phyloP scores from a whole-genome alignment of 2,329 filamentous ascomycete species.

The Cryphonectria carpinicola region DNA sequence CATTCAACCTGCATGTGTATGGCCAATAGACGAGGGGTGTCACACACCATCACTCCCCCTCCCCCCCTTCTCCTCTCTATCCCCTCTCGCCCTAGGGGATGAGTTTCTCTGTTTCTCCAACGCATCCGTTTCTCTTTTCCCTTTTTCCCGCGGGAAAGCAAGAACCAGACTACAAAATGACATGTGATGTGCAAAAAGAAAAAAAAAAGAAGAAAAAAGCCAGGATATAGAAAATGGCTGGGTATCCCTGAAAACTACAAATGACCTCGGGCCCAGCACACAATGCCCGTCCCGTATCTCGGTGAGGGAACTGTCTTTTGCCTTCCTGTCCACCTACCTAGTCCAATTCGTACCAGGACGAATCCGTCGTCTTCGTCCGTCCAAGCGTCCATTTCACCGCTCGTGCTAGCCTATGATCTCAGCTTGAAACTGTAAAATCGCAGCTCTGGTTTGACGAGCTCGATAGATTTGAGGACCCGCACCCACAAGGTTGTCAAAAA shows the following conservation, averaged over 20 bases:
- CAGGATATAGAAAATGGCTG: background rate
- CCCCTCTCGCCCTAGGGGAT: background rate
- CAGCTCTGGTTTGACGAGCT: background rate
- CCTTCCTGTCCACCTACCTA: background rate
- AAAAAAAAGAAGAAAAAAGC: background rate
- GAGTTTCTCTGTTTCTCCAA: background rate
- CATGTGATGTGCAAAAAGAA: background rate
- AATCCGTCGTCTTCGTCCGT: constrained; percentile 2
- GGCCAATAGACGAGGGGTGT: background rate
- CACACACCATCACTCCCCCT: background rate
- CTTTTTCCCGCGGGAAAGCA: background rate
- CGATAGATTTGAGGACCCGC: background rate
- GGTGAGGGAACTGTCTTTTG: background rate
- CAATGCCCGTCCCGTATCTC: background rate
- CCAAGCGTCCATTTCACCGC: background rate
- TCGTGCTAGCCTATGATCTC: background rate
- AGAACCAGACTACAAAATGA: background rate
- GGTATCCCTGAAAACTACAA: background rate
- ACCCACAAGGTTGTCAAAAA: background rate
- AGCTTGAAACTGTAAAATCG: background rate
- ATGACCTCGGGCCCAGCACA: background rate
- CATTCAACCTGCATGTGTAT: background rate
- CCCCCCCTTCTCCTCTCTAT: background rate
- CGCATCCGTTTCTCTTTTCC: background rate
- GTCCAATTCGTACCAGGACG: background rate